Percentiles rank a stretch among this genome's conserved stretches.
These are phyloP conservation scores for Nakaseomyces delphensis DNA, from an alignment of 1,139 yeast genomes.

Conservation along the genomic window DNA sequence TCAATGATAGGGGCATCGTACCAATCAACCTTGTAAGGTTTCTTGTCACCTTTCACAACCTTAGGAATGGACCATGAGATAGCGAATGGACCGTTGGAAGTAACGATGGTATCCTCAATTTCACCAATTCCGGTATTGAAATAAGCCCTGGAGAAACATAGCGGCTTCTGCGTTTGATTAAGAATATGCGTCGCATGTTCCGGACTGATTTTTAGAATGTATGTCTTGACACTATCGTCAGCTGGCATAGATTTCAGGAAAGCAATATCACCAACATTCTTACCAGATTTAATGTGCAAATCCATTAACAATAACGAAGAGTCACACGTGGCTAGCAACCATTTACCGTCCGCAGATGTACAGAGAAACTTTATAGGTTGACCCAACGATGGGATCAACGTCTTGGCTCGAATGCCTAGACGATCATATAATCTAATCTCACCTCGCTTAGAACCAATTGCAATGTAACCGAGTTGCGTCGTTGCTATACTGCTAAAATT, in stretches of 20 bases:
- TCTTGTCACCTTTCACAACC: slow-evolving; percentile 44
- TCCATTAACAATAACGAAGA: slow-evolving; percentile 64
- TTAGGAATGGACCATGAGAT: slow-evolving; percentile 71
- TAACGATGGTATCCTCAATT: slow-evolving; percentile 62
- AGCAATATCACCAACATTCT: slow-evolving; percentile 53
- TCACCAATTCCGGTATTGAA: slow-evolving; percentile 62
- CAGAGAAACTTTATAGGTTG: slow-evolving; percentile 61
- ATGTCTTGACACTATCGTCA: slow-evolving; percentile 61
- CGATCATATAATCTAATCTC: slow-evolving; percentile 65
- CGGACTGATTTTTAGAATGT: slow-evolving; percentile 57
- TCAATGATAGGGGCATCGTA: slow-evolving; percentile 60
- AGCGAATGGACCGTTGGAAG: slow-evolving; percentile 74
- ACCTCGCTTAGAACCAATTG: slow-evolving; percentile 69
- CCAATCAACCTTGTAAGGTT: slow-evolving; percentile 55
- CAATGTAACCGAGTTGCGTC: slow-evolving; percentile 64
- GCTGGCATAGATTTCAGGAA: slow-evolving; percentile 57
- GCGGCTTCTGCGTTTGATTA: slow-evolving; percentile 41
- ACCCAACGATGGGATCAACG: slow-evolving; percentile 73
- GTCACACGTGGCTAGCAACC: slow-evolving; percentile 73
- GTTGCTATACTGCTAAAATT: slow-evolving; percentile 59
- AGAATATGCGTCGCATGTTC: slow-evolving; percentile 64
- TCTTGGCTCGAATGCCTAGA: slow-evolving; percentile 66
- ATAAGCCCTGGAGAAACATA: slow-evolving; percentile 61
- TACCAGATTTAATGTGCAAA: slow-evolving; percentile 51
- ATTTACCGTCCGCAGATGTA: slow-evolving; percentile 70